phyloP scores from a whole-genome alignment of 768 basidiomycete genomes.

The Cystobasidium onofrii region DNA sequence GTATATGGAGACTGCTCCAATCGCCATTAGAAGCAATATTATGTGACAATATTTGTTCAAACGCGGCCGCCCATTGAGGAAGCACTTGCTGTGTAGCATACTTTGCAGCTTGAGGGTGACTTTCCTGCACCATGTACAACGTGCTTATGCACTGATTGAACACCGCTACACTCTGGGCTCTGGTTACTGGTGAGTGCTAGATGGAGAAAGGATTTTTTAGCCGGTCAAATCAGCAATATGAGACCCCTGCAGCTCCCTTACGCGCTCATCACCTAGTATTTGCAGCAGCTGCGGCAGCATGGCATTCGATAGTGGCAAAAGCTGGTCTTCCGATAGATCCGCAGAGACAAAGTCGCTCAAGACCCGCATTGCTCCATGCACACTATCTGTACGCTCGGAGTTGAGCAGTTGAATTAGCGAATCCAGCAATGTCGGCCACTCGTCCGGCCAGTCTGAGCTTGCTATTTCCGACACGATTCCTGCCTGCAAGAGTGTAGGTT shows the following conservation, averaged over 20 bases:
- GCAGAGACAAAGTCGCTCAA: slow-evolving; percentile 88
- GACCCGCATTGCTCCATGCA: slow-evolving; percentile 94
- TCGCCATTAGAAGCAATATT: slow-evolving; percentile 54
- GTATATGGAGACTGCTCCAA: slow-evolving; percentile 75
- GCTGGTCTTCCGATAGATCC: slow-evolving; percentile 88
- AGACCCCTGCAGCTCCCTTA: neutral
- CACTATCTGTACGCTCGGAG: slow-evolving; percentile 61
- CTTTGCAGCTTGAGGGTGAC: slow-evolving; percentile 76
- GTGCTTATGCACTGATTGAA: slow-evolving; percentile 83
- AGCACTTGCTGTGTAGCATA: slow-evolving; percentile 71
- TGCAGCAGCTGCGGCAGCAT: slow-evolving; percentile 73
- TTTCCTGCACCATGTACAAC: slow-evolving; percentile 89
- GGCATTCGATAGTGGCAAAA: slow-evolving; percentile 79
- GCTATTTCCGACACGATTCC: slow-evolving; percentile 80
- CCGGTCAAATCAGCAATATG: too few relatives aligned
- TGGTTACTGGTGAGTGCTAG: slow-evolving; percentile 58
- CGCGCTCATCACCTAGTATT: slow-evolving; percentile 61
- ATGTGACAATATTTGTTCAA: slow-evolving; percentile 62
- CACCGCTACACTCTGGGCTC: slow-evolving; percentile 74
- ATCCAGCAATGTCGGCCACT: slow-evolving; percentile 78
- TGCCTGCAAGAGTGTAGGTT: slow-evolving; percentile 53
- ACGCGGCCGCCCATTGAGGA: slow-evolving; percentile 85
- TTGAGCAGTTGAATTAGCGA: slow-evolving; percentile 68
- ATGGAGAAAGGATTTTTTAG: neutral
- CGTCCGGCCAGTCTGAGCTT: slow-evolving; percentile 90